Conservation (phyloP, 768 basidiomycete genomes). For the Collybia nuda region DNA sequence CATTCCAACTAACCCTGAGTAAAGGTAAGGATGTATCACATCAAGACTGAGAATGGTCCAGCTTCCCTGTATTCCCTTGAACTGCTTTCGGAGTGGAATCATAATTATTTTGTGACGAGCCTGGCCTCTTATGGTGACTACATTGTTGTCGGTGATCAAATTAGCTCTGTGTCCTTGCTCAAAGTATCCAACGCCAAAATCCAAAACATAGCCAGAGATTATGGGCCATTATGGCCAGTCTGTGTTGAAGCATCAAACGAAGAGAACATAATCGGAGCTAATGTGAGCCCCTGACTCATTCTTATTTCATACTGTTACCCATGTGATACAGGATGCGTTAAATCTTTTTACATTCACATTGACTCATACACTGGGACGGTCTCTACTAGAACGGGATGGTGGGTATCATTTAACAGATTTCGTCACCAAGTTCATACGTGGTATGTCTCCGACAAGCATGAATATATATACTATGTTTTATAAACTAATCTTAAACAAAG, state of each 20-base stretch:
- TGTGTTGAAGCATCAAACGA: slow-evolving; percentile 57
- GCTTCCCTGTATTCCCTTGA: slow-evolving; percentile 35
- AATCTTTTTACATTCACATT: slow-evolving; percentile 68
- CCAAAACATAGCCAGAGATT: slow-evolving; percentile 67
- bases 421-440: slow-evolving; percentile 72
- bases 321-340: slow-evolving; percentile 53
- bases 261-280: slow-evolving; percentile 66
- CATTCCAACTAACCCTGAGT: neutral
- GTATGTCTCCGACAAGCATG: slow-evolving; percentile 29
- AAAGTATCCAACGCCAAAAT: slow-evolving; percentile 45
- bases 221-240: slow-evolving; percentile 73
- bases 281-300: slow-evolving; percentile 50
- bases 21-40: slow-evolving; percentile 48
- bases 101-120: slow-evolving; percentile 77
- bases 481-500: slow-evolving; percentile 30
- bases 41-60: slow-evolving; percentile 33
- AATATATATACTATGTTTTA: neutral
- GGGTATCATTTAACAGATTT: slow-evolving; percentile 74
- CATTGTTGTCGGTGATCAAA: slow-evolving; percentile 76
- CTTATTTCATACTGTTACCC: slow-evolving; percentile 7
- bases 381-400: slow-evolving; percentile 61
- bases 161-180: slow-evolving; percentile 76
- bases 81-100: slow-evolving; percentile 64
- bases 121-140: slow-evolving; percentile 54
- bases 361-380: slow-evolving; percentile 39